Evolutionary conservation across 257 asterid species (phyloP), one percentile per base, ranked within the genome.

Genomic region (Nicotiana obtusifolia): DNA sequence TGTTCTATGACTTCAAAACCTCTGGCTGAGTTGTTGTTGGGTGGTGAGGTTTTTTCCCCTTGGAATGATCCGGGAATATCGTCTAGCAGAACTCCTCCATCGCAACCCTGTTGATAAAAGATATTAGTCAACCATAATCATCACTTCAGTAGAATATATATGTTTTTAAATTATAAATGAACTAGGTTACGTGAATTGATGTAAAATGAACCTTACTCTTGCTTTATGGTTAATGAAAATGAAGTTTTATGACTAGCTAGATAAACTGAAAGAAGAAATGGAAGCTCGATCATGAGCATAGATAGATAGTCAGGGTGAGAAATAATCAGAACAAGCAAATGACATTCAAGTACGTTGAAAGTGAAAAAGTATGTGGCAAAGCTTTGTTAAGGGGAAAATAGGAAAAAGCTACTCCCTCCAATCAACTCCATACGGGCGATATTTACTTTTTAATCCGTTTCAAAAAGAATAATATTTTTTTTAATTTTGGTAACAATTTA

Each of bases 61-160:
- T 0, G 0, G 16, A 80, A 80, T 75, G 79, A 22, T 15, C 82
- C 82, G 22, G n/a, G 19, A 35, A 64, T 78, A 24, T 37, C 82
- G 16, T 78, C 57, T 60, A 78, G 73, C 44, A 78, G 82, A 17
- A 78, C 62, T 37, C 82, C 82, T 78, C 82, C 82, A 78, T 78
- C 82, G 16, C 82, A 78, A 60, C 82, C 82, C 82, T 78, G 49
- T 41, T 41, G 2, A 41, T 41, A 10, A 24, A 30, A 13, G 5
- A 61, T 3, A 47, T 73, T 24, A 73, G 61, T 14, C 79, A 35
- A 67, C 8, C 19, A 9, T 37, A 31, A 30, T 17, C 11, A 41
- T 41, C 47, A 41, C 47, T 37, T 41, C 47, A 41, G 31, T 41
- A 41, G 13, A 41, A 41, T 41, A 41, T 41, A 41, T 41, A 41